Conservation (phyloP, 179 eudicot species). For the Silene coronaria region DNA sequence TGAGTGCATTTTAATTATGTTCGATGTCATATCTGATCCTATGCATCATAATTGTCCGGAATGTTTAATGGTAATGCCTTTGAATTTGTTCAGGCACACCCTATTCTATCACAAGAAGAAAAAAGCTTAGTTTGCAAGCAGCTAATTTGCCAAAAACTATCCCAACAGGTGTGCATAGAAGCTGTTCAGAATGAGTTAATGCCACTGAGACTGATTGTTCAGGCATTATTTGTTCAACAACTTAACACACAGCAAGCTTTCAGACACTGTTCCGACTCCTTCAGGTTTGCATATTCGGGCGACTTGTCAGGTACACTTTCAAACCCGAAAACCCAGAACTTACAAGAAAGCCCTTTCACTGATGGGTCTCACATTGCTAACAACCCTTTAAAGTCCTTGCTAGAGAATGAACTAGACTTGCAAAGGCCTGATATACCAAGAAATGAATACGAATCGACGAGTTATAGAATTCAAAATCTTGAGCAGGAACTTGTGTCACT, state of each 20-base stretch:
- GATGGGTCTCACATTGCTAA: constrained; percentile 37
- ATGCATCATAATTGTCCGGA: no score
- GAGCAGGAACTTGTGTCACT: constrained; percentile 62
- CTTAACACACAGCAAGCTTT: constrained; percentile 76
- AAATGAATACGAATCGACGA: constrained; percentile 65
- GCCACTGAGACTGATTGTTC: constrained; percentile 80
- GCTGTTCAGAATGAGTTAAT: constrained; percentile 88
- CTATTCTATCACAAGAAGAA: constrained; percentile 56
- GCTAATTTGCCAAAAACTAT: constrained; percentile 71
- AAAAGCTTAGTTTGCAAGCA: constrained; percentile 62
- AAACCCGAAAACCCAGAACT: constrained; percentile 55
- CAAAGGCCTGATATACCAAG: constrained; percentile 31
- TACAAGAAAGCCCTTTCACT: constrained; percentile 49
- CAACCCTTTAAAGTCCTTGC: constrained; percentile 34
- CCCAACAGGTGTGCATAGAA: constrained; percentile 73
- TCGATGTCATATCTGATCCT: no score
- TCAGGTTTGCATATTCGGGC: constrained; percentile 46
- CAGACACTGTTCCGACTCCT: constrained; percentile 78
- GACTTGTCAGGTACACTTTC: constrained; percentile 69
- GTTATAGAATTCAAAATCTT: constrained; percentile 74
- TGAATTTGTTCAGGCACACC: constrained; percentile 47
- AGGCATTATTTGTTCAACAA: constrained; percentile 81
- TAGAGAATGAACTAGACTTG: constrained; percentile 36
- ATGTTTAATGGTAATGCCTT: background rate
- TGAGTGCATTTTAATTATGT: constrained; percentile 17